Conservation (phyloP, 2,329 filamentous ascomycete genomes). For the Aureobasidium sp. region DNA sequence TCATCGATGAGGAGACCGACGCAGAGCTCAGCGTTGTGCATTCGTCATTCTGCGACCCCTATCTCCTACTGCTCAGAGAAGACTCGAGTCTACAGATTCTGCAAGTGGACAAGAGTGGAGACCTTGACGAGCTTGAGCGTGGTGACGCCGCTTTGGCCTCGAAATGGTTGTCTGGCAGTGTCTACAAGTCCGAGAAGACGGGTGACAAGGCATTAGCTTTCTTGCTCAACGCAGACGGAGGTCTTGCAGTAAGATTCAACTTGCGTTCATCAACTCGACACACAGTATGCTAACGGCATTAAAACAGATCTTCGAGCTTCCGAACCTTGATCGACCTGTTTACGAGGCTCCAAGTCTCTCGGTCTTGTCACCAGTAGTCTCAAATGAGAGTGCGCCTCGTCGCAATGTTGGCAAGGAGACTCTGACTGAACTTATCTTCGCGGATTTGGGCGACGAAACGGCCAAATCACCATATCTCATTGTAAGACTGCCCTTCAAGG, state of each 20-base stretch:
- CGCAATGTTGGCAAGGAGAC: conserved; percentile 65
- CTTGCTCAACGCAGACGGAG: conserved; percentile 66
- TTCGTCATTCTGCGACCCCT: conserved; percentile 81
- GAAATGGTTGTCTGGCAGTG: conserved; percentile 75
- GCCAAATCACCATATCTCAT: conserved; percentile 71
- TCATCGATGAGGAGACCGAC: conserved; percentile 84
- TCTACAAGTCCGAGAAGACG: conserved; percentile 62
- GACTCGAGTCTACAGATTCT: conserved; percentile 75
- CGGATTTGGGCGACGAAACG: conserved; percentile 73
- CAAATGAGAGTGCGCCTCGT: conserved; percentile 61
- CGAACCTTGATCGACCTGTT: conserved; percentile 62
- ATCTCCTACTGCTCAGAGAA: conserved; percentile 73
- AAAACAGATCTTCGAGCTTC: conserved; percentile 65
- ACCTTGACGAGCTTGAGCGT: conserved; percentile 74
- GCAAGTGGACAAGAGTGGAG: conserved; percentile 70
- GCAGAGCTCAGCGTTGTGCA: conserved; percentile 70
- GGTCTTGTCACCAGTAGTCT: conserved; percentile 70
- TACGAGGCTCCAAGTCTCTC: conserved; percentile 71
- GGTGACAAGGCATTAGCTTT: conserved; percentile 62
- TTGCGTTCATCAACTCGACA: too few relatives aligned
- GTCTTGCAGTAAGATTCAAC: conserved; percentile 57
- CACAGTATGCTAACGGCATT: background rate
- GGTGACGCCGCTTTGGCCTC: conserved; percentile 52
- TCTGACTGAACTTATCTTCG: conserved; percentile 72
- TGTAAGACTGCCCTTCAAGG: conserved; percentile 43